These are phyloP conservation scores for Aspergillus panamensis DNA, from an alignment of 495 filamentous ascomycete genomes.

Conservation along the genomic window DNA sequence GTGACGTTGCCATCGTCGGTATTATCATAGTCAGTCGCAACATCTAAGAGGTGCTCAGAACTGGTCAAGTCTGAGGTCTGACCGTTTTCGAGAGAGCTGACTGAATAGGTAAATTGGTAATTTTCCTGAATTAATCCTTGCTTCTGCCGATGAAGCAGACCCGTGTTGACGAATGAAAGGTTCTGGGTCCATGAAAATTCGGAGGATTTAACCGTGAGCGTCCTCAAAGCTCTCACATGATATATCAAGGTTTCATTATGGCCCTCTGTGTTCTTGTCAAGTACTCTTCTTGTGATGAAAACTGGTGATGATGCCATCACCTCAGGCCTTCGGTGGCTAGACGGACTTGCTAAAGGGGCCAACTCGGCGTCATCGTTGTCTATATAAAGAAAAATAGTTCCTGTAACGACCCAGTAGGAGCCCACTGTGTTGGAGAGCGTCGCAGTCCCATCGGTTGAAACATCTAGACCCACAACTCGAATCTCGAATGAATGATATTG, in stretches of 20 bases:
- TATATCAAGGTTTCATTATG: conserved; percentile 62
- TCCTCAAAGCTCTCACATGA: conserved; percentile 53
- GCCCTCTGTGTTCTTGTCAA: conserved; percentile 45
- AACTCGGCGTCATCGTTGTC: conserved; percentile 43
- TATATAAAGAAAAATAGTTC: conserved; percentile 76
- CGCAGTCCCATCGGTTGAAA: conserved; percentile 37
- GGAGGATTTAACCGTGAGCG: conserved; percentile 50
- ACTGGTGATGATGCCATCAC: conserved; percentile 38
- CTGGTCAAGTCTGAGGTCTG: conserved; percentile 29
- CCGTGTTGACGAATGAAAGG: conserved; percentile 55
- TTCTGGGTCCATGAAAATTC: conserved; percentile 60
- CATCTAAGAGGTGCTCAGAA: conserved; percentile 63
- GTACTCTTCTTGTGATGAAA: conserved; percentile 38
- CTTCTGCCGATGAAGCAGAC: conserved; percentile 52
- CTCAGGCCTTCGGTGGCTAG: conserved; percentile 19
- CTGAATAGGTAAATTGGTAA: conserved; percentile 54
- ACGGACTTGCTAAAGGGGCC: conserved; percentile 16
- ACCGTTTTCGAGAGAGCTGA: conserved; percentile 29
- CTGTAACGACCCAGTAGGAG: conserved; percentile 78
- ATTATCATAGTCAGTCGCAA: conserved; percentile 52
- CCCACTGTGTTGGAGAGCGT: conserved; percentile 58
- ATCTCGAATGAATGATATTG: conserved; percentile 67
- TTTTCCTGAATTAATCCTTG: conserved; percentile 62
- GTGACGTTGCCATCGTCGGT: conserved; percentile 47
- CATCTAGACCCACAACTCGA: conserved; percentile 59